These are phyloP conservation scores for Ramalina intermedia DNA, from an alignment of 495 filamentous ascomycete species.

Conservation along the genomic window DNA sequence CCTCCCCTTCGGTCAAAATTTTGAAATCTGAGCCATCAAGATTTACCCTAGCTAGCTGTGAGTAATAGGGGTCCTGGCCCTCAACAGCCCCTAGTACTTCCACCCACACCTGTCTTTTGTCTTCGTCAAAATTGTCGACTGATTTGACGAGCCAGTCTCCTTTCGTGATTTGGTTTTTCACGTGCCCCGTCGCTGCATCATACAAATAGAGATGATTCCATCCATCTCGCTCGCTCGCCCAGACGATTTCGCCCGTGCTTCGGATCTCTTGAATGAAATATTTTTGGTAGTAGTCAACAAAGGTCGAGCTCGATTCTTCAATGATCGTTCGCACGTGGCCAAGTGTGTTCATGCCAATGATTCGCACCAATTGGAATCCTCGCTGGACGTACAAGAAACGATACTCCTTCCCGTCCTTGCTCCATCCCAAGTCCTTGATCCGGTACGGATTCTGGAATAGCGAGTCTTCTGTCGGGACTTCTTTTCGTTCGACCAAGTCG, in stretches of 20 bases:
- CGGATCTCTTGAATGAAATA: slow-evolving; percentile 3
- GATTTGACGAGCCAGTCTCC: slow-evolving; percentile 13
- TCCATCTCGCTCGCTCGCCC: slow-evolving; percentile 16
- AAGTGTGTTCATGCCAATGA: slow-evolving; percentile 10
- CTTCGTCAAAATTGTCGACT: slow-evolving; percentile 10
- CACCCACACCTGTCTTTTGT: slow-evolving; percentile 13
- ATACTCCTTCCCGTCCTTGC: slow-evolving; percentile 9
- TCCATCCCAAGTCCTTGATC: slow-evolving; percentile 11
- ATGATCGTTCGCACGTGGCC: slow-evolving; percentile 12
- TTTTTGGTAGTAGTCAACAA: slow-evolving; percentile 14
- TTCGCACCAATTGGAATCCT: slow-evolving; percentile 10
- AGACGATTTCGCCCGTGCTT: slow-evolving; percentile 11
- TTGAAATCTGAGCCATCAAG: slow-evolving; percentile 14
- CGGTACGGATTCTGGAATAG: slow-evolving; percentile 11
- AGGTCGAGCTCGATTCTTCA: slow-evolving; percentile 14
- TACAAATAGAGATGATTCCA: slow-evolving; percentile 18
- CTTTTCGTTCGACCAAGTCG: slow-evolving; percentile 3
- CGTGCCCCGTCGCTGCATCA: slow-evolving; percentile 5
- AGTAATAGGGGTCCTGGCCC: slow-evolving; percentile 15
- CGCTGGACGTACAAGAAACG: slow-evolving; percentile 13
- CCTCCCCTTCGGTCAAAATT: slow-evolving; percentile 13
- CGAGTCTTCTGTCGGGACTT: slow-evolving; percentile 9
- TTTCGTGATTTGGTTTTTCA: slow-evolving; percentile 14
- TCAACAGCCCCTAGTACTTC: slow-evolving; percentile 6
- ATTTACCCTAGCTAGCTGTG: slow-evolving; percentile 13